A percentile compares a stretch with the other conserved stretches of the same genome.
Conservation (phyloP, 805 yeast species). For the Cyberlindnera misumaiensis region DNA sequence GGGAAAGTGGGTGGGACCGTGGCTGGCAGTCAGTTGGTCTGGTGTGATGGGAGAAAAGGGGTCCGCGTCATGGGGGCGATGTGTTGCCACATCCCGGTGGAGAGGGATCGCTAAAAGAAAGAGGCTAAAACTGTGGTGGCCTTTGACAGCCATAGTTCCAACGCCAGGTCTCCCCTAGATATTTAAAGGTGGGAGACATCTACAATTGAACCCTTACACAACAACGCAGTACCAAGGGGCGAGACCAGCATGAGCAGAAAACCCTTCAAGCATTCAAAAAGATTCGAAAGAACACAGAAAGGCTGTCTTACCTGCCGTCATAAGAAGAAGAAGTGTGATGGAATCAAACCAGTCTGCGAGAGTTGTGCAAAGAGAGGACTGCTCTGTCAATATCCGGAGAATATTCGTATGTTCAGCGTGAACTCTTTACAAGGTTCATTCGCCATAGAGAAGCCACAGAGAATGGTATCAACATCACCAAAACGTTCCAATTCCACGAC, state of each 20-base stretch:
- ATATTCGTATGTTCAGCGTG: conserved; percentile 18
- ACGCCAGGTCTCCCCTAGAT: too few relatives aligned
- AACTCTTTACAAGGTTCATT: conserved; percentile 2
- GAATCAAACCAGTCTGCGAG: conserved; percentile 19
- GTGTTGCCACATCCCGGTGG: too few relatives aligned
- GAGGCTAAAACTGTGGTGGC: neutral
- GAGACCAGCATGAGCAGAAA: conserved; percentile 4
- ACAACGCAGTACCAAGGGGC: neutral
- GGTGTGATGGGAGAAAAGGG: too few relatives aligned
- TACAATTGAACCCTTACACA: neutral
- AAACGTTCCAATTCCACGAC: neutral
- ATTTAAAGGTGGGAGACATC: neutral
- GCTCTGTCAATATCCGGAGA: conserved; percentile 21
- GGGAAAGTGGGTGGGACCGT: too few relatives aligned
- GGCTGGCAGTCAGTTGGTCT: too few relatives aligned
- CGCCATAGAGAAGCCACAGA: too few relatives aligned
- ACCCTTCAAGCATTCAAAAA: conserved; percentile 21
- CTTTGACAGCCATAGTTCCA: neutral
- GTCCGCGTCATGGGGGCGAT: too few relatives aligned
- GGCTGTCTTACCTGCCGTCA: conserved; percentile 25
- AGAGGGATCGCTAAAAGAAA: too few relatives aligned
- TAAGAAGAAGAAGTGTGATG: conserved; percentile 26
- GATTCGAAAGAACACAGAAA: conserved; percentile 23
- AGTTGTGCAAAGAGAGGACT: conserved; percentile 22
- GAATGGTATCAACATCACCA: neutral